A percentile compares a stretch with the other conserved stretches of the same genome.
Evolutionary conservation across 2,329 filamentous ascomycete genomes (phyloP).

Genomic region (Ilyonectria robusta): DNA sequence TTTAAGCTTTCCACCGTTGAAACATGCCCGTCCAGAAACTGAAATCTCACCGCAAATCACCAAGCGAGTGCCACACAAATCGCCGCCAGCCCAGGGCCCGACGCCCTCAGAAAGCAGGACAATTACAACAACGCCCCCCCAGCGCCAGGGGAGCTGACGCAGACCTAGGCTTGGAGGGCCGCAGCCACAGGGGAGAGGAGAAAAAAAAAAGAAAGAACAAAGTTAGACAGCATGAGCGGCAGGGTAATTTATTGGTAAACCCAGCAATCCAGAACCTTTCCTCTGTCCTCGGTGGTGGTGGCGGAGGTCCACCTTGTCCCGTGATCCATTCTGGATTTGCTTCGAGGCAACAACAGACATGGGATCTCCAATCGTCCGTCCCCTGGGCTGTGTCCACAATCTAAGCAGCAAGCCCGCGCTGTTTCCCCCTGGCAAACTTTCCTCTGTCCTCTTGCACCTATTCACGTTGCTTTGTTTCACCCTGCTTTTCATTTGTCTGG

Average conservation of each 20-base stretch:
- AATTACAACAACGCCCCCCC: not conserved
- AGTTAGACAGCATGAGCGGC: slow-evolving; percentile 11
- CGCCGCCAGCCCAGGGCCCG: not conserved
- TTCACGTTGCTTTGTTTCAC: slow-evolving; percentile 16
- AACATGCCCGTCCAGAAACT: not conserved
- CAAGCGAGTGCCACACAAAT: not conserved
- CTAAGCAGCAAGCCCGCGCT: not conserved
- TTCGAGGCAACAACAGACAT: not conserved
- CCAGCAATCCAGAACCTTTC: not conserved
- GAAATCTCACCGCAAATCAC: slow-evolving; percentile 11
- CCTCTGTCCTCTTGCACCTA: not conserved
- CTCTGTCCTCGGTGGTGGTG: not conserved
- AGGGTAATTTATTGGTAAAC: slow-evolving; percentile 3
- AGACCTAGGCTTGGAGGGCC: not conserved
- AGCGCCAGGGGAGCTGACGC: slow-evolving; percentile 1
- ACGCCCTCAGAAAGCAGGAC: not conserved
- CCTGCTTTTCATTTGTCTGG: slow-evolving; percentile 9
- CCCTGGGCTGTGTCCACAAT: not conserved
- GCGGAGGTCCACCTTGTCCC: not conserved
- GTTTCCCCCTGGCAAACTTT: not conserved
- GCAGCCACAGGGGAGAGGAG: not conserved
- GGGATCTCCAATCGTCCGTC: slow-evolving; percentile 1
- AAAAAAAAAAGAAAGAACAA: slow-evolving; percentile 26
- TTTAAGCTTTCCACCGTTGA: slow-evolving; percentile 21
- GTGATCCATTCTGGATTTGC: slow-evolving; percentile 1